Conservation (phyloP, 192 early-diverging fungal genomes). For the Gaertneriomyces semiglobifer region DNA sequence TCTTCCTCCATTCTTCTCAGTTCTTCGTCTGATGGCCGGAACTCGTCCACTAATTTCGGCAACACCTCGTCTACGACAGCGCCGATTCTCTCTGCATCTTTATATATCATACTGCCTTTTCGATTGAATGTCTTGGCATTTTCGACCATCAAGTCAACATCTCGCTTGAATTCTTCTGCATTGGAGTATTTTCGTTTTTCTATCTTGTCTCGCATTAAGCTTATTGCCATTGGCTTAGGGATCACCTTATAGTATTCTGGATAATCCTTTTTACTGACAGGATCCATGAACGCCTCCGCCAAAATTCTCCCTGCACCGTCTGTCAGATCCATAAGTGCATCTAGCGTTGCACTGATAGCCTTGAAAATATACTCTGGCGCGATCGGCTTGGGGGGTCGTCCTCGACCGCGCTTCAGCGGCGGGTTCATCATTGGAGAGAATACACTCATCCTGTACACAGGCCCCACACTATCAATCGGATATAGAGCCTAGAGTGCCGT, state of each 20-base stretch:
- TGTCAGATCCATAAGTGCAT: too few species aligned
- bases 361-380: too few species aligned
- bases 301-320: conserved; percentile 47
- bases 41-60: too few species aligned
- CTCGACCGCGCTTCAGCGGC: too few species aligned
- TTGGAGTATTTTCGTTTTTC: conserved; percentile 52
- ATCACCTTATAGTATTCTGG: conserved; percentile 86
- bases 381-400: too few species aligned
- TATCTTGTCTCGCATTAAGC: conserved; percentile 45
- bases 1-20: neutral
- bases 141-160: conserved; percentile 75
- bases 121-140: conserved; percentile 88
- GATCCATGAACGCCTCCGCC: conserved; percentile 69
- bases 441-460: too few species aligned
- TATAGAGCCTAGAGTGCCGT: too few species aligned
- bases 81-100: conserved; percentile 15
- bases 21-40: too few species aligned
- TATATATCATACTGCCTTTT: conserved; percentile 59
- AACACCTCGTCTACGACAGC: neutral
- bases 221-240: conserved; percentile 65
- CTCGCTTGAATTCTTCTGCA: conserved; percentile 67
- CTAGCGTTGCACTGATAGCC: too few species aligned
- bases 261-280: conserved; percentile 69
- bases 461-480: too few species aligned
- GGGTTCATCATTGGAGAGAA: too few species aligned